Base-by-base conservation (phyloP, 176 grass and related monocot genomes). In the Canna indica region DNA sequence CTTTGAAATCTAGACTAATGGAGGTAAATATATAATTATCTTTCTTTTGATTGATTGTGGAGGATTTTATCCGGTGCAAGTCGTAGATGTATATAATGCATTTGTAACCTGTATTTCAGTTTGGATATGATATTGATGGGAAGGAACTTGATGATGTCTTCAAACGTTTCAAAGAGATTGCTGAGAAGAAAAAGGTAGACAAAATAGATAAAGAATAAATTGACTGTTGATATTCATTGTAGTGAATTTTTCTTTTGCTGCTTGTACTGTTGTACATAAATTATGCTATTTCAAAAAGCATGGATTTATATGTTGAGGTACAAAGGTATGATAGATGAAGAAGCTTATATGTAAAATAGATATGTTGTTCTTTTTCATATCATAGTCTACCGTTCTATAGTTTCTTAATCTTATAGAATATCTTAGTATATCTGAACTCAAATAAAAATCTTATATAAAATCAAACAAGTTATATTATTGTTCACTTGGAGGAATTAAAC, bases 151-250 rank as follows among this genome's bases (percentile, higher is more conserved):
- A 90, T 70, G 94, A 93, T 78, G 89, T 93, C 62, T 99, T 99
- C 81, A 99, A 83, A 75, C 94, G 89, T 64, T 99, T 93, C 75
- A 99, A 99, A 81, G 94, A 93, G 73, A 89, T 99, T 36, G 94
- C 94, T 39, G 94, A 99, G 80, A 99, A 99, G 76, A 99, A 99
- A 71, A 99, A 99, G 86, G 94, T 99, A 79, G 64, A 58, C 46
- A 7, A 18, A 68, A 50, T 46, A 38, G 7, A 27, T 24, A 34
- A 27, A 54, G 53, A 20, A 8, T 67, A 60, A 30, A 30, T n/a
- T 60, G 24, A 2, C 25, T 30, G 25, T 60, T 31, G 27, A 31
- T 15, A 30, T 60, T 15, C 24, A 29, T 30, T 4, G 15, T 60
- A 16, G 25, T 30, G 12, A 30, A 30, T 29, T 60, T 17, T 29